phyloP scores from a whole-genome alignment of 495 filamentous ascomycete species.

The Alectoria sarmentosa region DNA sequence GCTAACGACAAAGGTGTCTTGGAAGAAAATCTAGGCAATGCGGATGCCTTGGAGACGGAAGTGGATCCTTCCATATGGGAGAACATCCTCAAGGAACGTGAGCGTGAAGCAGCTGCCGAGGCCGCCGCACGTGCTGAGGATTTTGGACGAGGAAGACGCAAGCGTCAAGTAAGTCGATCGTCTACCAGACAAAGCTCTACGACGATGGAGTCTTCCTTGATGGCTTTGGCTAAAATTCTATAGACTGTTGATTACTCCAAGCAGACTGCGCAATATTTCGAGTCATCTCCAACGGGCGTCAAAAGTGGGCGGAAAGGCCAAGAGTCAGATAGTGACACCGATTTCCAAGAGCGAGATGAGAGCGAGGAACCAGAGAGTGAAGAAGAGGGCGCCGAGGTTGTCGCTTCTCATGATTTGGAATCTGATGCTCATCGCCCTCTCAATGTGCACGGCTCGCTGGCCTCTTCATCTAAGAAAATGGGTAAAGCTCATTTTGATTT shows the following conservation, averaged over 20 bases:
- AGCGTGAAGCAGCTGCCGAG: conserved; percentile 65
- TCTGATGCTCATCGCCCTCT: background rate
- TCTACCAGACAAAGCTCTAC: background rate
- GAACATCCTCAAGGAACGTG: conserved; percentile 73
- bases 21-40: conserved; percentile 50
- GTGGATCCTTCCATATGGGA: conserved; percentile 73
- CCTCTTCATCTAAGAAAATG: conserved; percentile 1
- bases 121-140: conserved; percentile 54
- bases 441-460: background rate
- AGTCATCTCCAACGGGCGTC: conserved; percentile 7
- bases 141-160: conserved; percentile 76
- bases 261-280: conserved; percentile 9
- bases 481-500: background rate
- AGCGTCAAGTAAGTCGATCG: conserved; percentile 32
- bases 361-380: conserved; percentile 31
- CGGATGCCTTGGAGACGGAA: conserved; percentile 33
- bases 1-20: conserved; percentile 67
- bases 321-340: conserved; percentile 40
- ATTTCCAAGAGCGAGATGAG: conserved; percentile 41
- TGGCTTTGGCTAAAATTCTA: background rate
- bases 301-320: background rate
- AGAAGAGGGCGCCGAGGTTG: conserved; percentile 26
- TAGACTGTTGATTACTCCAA: conserved; percentile 26
- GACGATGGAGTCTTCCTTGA: background rate
- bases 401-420: conserved; percentile 20